Evolutionary conservation across 495 filamentous ascomycete genomes (phyloP), one percentile per base, ranked within the genome.

Genomic region (Penicillium silybi): DNA sequence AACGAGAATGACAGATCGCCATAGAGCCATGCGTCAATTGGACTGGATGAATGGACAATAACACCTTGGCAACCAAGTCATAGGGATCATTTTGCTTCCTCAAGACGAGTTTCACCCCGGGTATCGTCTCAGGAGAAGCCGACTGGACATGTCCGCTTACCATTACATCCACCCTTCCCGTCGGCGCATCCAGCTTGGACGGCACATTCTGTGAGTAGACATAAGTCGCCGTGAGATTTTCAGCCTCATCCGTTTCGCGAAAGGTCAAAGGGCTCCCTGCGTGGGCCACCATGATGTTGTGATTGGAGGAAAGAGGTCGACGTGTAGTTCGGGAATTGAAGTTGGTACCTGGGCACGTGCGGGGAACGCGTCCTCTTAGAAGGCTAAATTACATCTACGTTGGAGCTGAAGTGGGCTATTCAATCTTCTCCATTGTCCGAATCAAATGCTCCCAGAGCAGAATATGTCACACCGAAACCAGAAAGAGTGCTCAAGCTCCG

Each of bases 221-320:
- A 40, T 68, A 73, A 2, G 67, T 69, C n/a, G 62, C 65, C 10
- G 53, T 66, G 40, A 62, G 60, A 44, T 63, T 57, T 10, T 68
- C 62, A n/a, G 67, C 61, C 37, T 74, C 69, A 40, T 74, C 66
- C 26, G 70, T 71, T 47, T 76, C 73, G 8, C 29, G 64, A 23
- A 76, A 58, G n/a, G 62, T 62, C 19, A 74, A 26, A 6, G 37
- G 50, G 13, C 44, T 34, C 3, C 19, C 29, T 5, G 52, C 34
- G 3, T 42, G 45, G 15, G 62, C 52, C 20, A 54, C 23, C 69
- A 72, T 73, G 4, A n/a, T 44, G 40, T 25, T 8, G 38, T 43
- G 18, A 44, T 40, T 46, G 26, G 37, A 42, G 37, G 41, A 29
- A 19, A 20, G 22, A 19, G 35, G 35, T 11, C 20, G 18, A 34